These are phyloP conservation scores for Prunus yedoensis DNA, from an alignment of 331 rosid species.

Conservation along the genomic window DNA sequence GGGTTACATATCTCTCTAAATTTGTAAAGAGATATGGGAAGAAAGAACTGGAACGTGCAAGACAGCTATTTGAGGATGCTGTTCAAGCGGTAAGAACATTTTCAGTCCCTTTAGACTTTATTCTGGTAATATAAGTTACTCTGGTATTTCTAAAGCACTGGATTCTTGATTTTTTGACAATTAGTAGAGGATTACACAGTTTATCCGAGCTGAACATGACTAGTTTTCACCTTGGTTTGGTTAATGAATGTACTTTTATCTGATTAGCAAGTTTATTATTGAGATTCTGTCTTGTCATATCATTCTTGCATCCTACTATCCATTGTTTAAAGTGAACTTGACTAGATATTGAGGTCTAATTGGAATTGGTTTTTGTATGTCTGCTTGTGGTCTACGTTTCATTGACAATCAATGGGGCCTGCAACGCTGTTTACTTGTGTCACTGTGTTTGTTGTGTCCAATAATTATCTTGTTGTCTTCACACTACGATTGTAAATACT, in stretches of 20 bases:
- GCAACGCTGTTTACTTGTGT: too few relatives aligned
- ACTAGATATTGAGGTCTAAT: neutral
- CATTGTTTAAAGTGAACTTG: conserved; percentile 2
- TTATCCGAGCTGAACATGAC: conserved; percentile 6
- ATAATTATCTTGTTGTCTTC: too few relatives aligned
- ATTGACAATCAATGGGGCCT: too few relatives aligned
- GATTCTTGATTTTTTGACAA: conserved; percentile 12
- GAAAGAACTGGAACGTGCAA: conserved; percentile 81
- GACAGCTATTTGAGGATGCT: conserved; percentile 91
- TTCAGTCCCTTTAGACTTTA: neutral
- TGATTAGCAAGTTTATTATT: neutral
- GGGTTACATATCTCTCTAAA: conserved; percentile 88
- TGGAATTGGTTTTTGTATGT: neutral
- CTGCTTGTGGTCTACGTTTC: too few relatives aligned
- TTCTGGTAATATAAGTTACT: neutral
- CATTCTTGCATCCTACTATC: neutral
- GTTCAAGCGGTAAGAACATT: conserved; percentile 61
- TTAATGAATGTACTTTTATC: neutral
- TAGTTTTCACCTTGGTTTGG: conserved; percentile 1
- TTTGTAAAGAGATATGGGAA: conserved; percentile 91
- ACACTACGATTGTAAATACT: too few relatives aligned
- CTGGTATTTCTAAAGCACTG: conserved; percentile 2
- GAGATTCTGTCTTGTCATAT: neutral
- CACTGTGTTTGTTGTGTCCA: too few relatives aligned
- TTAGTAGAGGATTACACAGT: neutral